Percentiles rank a stretch among this genome's conserved stretches.
Conservation (phyloP, 768 basidiomycete species). For the Mrakia gelida region DNA sequence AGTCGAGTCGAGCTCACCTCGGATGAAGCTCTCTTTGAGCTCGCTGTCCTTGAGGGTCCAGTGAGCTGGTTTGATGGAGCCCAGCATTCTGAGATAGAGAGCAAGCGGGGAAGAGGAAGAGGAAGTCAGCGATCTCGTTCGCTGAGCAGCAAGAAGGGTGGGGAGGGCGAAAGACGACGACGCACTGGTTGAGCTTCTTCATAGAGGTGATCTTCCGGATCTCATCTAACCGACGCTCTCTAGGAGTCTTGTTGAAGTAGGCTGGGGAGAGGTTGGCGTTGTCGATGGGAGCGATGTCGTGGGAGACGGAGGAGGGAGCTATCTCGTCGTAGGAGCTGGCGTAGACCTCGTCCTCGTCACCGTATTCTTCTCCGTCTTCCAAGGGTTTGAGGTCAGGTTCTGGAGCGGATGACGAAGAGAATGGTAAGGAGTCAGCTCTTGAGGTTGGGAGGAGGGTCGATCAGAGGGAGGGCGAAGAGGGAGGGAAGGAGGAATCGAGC, state of each 20-base stretch:
- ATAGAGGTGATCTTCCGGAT: slow-evolving; percentile 34
- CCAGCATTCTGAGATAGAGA: slow-evolving; percentile 35
- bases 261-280: neutral
- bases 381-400: neutral
- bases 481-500: neutral
- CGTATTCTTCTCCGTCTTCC: neutral
- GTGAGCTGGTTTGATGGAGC: slow-evolving; percentile 14
- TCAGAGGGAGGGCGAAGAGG: too few species aligned
- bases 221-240: neutral
- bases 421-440: neutral
- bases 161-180: neutral
- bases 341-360: neutral
- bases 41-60: slow-evolving; percentile 56
- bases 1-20: slow-evolving; percentile 53
- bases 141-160: neutral
- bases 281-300: neutral
- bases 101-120: neutral
- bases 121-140: neutral
- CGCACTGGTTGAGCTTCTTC: slow-evolving; percentile 40
- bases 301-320: neutral
- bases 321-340: neutral
- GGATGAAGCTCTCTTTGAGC: slow-evolving; percentile 79
- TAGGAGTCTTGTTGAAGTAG: neutral
- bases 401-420: neutral
- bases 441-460: neutral